Evolutionary conservation across 305 asterid genomes (phyloP).

Genomic region (Fraxinus albicans): DNA sequence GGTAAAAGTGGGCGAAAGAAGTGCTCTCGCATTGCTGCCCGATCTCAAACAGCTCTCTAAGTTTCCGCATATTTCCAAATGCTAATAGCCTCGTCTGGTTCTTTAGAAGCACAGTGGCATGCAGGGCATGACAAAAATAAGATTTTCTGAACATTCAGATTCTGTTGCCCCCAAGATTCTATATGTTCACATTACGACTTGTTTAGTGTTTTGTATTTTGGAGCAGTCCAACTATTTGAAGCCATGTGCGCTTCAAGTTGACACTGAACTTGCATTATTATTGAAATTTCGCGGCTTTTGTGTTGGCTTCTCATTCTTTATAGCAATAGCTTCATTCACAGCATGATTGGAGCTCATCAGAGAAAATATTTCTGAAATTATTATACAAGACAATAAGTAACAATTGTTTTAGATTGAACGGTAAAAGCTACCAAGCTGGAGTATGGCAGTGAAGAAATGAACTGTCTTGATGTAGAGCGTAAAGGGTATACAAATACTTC

Average conservation of each 20-base stretch:
- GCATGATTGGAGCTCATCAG: neutral
- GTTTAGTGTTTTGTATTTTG: neutral
- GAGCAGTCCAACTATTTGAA: neutral
- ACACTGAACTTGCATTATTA: neutral
- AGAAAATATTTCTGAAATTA: neutral
- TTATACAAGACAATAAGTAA: neutral
- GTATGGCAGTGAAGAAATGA: neutral
- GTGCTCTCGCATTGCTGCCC: constrained; percentile 47
- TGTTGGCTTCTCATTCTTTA: neutral
- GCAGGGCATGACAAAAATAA: neutral
- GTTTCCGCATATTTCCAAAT: neutral
- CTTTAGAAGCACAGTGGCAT: neutral
- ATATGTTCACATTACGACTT: neutral
- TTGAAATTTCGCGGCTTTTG: neutral
- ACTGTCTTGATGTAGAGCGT: neutral
- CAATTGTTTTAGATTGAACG: neutral
- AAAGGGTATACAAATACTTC: no score
- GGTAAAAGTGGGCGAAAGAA: constrained; percentile 37
- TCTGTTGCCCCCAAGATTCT: neutral
- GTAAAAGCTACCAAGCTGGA: neutral
- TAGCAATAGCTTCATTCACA: neutral
- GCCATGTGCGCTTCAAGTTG: neutral
- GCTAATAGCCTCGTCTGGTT: neutral
- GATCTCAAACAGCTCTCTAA: constrained; percentile 22
- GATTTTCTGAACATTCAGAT: neutral